Evolutionary conservation across 1,139 yeast genomes (phyloP).

Genomic region (Petasospora fabianii): DNA sequence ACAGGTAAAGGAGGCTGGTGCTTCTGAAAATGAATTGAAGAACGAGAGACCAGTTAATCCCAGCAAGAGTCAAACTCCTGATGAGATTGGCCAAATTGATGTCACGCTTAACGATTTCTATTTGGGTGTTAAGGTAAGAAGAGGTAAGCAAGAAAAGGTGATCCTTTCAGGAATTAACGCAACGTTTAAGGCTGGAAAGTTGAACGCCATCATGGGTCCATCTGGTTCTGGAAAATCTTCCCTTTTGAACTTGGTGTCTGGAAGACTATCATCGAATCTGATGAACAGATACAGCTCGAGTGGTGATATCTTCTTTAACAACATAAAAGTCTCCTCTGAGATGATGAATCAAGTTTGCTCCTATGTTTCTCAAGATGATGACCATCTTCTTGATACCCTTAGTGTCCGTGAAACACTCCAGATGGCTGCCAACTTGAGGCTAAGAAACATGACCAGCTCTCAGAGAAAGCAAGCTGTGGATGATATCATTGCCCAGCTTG

Average conservation of each 20-base stretch:
- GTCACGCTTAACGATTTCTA: constrained; percentile 11
- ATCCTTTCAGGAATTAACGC: constrained; percentile 54
- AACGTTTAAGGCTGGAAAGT: constrained; percentile 49
- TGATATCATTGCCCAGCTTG: constrained; percentile 59
- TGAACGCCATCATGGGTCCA: constrained; percentile 66
- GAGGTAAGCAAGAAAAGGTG: constrained; percentile 11
- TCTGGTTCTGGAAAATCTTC: constrained; percentile 76
- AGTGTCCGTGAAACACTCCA: constrained; percentile 68
- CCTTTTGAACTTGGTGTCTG: constrained; percentile 53
- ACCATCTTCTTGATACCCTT: constrained; percentile 60
- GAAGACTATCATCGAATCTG: constrained; percentile 42
- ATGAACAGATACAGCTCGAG: constrained; percentile 37
- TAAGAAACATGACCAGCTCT: constrained; percentile 36
- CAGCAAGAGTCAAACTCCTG: no score
- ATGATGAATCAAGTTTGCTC: constrained; percentile 54
- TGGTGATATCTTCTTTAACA: constrained; percentile 55
- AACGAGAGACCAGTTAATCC: no score
- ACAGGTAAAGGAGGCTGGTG: constrained; percentile 12
- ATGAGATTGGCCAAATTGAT: constrained; percentile 15
- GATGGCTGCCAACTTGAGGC: constrained; percentile 66
- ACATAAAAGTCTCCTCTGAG: constrained; percentile 41
- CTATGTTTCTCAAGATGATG: constrained; percentile 80
- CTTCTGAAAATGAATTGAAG: no score
- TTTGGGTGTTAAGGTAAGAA: constrained; percentile 10
- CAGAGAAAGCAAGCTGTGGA: constrained; percentile 43